Evolutionary conservation across 805 yeast genomes (phyloP), one percentile per base, ranked within the genome.

Genomic region (Danielia reshetovae): DNA sequence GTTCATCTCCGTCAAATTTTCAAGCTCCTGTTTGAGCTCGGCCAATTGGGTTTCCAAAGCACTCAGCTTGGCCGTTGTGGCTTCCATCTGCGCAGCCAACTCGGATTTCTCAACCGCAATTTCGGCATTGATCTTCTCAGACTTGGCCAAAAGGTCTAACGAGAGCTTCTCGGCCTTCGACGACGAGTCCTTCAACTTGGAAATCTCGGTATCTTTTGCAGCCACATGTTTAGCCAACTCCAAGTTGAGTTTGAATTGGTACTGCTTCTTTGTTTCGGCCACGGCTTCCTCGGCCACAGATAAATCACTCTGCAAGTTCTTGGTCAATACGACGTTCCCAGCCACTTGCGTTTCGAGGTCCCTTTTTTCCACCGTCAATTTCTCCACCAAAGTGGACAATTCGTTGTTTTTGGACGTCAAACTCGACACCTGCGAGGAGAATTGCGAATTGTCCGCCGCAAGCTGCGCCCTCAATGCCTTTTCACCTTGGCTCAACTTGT

Each of bases 211-310:
- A 38, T 58, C 62, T 34, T 52, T 53, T 14, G 42, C 46, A 7
- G 51, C 52, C 5, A 48, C 40, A 25, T 51, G 27, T 19, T 35
- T 40, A 25, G 59, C 60, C 29, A 58, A 37, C 25, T 54, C 52
- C 22, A 38, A 24, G 35, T 53, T 57, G 38, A 58, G 46, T 30
- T 54, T 52, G 44, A 48, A 51, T 13, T 53, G 50, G 26, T 47
- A 46, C 15, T 52, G 46, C 23, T 40, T 17, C 25, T 47, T 36
- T 17, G 30, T 26, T 27, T 39, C 40, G 27, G 26, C 41, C 17
- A 32, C 39, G 23, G 32, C 35, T 7, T 34, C 44, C 15, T 34
- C 29, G 22, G 32, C 31, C 23, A 15, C 21, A 5, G 28, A 29
- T 10, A 31, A 24, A 15, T 18, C 28, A 7, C 19, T 13, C 12